Evolutionary conservation across 2,329 filamentous ascomycete genomes (phyloP).

Genomic region (Aspergillus pseudonomiae): DNA sequence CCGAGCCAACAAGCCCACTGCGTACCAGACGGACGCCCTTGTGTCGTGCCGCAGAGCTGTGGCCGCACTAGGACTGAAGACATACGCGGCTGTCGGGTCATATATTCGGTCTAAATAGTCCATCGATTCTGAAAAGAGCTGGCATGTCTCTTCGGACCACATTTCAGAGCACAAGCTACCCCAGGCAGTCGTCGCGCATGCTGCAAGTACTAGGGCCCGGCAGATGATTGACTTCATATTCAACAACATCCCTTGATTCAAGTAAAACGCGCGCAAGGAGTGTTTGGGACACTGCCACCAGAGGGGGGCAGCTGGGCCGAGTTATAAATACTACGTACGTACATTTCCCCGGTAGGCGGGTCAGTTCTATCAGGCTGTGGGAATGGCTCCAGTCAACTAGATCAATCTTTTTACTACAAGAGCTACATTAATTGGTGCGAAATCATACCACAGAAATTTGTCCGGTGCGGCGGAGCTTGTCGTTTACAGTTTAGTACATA

Average conservation of each 20-base stretch:
- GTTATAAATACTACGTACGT: no score
- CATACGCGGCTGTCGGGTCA: constrained; percentile 52
- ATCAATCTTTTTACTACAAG: background rate
- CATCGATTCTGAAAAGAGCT: constrained; percentile 56
- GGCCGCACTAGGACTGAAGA: constrained; percentile 38
- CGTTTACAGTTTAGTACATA: no score
- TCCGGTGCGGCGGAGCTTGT: background rate
- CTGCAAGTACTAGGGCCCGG: no score
- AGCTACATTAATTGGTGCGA: background rate
- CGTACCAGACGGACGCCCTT: constrained; percentile 62
- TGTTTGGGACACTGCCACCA: background rate
- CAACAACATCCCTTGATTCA: background rate
- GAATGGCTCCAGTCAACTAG: no score
- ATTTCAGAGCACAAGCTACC: background rate
- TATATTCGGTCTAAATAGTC: constrained; percentile 52
- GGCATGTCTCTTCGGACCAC: constrained; percentile 33
- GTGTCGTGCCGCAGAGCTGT: constrained; percentile 53
- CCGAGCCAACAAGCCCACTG: constrained; percentile 59
- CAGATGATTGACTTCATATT: background rate
- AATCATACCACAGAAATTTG: background rate
- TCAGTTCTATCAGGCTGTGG: no score
- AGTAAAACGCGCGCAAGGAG: background rate
- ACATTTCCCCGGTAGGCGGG: no score
- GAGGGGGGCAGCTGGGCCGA: background rate
- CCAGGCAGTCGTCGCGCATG: background rate